phyloP scores from a whole-genome alignment of 805 yeast species.

The Hyphopichia homilentoma region DNA sequence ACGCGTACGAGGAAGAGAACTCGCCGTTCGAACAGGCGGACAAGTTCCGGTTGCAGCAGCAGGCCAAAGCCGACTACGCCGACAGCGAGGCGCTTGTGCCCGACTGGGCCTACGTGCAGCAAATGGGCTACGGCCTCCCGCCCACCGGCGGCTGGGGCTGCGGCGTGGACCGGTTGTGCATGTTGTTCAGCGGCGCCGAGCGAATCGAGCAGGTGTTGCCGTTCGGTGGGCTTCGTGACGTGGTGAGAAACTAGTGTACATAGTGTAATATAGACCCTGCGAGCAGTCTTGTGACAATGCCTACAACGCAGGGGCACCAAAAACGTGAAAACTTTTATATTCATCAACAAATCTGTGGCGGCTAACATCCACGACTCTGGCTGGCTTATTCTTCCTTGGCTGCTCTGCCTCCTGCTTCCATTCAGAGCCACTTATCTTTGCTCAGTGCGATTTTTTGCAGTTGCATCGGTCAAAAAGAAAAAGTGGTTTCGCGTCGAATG shows the following conservation, averaged over 20 bases:
- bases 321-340: too few relatives aligned
- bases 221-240: slow-evolving; percentile 74
- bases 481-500: too few relatives aligned
- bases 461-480: too few relatives aligned
- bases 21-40: slow-evolving; percentile 66
- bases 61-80: slow-evolving; percentile 39
- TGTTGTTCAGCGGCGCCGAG: slow-evolving; percentile 63
- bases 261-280: too few relatives aligned
- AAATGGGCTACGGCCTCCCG: slow-evolving; percentile 91
- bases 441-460: too few relatives aligned
- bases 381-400: too few relatives aligned
- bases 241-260: slow-evolving; percentile 56
- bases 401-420: too few relatives aligned
- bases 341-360: too few relatives aligned
- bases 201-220: slow-evolving; percentile 74
- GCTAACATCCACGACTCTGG: too few relatives aligned
- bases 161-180: slow-evolving; percentile 84
- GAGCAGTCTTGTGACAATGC: too few relatives aligned
- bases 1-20: slow-evolving; percentile 96
- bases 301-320: too few relatives aligned
- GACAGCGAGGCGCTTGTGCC: slow-evolving; percentile 67
- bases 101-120: slow-evolving; percentile 65
- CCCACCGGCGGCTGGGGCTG: slow-evolving; percentile 99
- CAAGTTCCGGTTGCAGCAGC: slow-evolving; percentile 62
- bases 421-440: too few relatives aligned